A percentile compares a stretch with the other conserved stretches of the same genome.
Evolutionary conservation across 2,329 filamentous ascomycete genomes (phyloP).

Genomic region (Cladobotryum mycophilum): DNA sequence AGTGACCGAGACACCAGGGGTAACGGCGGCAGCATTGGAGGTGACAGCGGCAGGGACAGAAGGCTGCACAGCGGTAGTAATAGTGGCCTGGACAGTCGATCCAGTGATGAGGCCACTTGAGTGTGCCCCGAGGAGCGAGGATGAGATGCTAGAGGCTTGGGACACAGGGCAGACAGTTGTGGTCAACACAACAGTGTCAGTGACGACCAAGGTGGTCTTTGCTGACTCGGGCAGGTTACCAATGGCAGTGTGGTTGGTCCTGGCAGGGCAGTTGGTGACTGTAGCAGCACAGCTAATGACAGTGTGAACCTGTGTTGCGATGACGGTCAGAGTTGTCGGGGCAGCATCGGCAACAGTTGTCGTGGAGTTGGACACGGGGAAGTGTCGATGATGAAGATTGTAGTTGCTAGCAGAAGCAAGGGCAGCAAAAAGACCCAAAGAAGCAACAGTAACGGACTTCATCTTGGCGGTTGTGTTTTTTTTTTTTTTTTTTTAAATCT

Average conservation of each 20-base stretch:
- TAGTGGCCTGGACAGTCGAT: conserved; percentile 28
- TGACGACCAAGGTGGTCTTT: conserved; percentile 28
- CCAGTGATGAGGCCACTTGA: conserved; percentile 32
- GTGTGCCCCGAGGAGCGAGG: conserved; percentile 31
- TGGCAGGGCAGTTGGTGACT: conserved; percentile 49
- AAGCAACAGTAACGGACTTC: conserved; percentile 9
- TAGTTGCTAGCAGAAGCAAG: conserved; percentile 11
- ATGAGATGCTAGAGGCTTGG: conserved; percentile 35
- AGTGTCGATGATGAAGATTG: conserved; percentile 9
- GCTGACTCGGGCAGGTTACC: conserved; percentile 30
- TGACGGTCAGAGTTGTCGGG: conserved; percentile 41
- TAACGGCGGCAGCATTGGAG: conserved; percentile 14
- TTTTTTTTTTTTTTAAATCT: neutral
- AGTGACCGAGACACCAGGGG: conserved; percentile 20
- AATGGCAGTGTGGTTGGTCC: conserved; percentile 23
- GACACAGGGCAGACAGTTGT: conserved; percentile 41
- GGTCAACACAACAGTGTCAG: conserved; percentile 34
- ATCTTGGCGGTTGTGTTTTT: conserved; percentile 4
- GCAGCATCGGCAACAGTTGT: conserved; percentile 13
- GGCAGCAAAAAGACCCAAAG: conserved; percentile 8
- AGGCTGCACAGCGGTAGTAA: conserved; percentile 16
- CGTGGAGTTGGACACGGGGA: conserved; percentile 21
- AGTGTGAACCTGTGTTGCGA: conserved; percentile 49
- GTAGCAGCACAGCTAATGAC: conserved; percentile 52
- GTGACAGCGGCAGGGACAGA: conserved; percentile 7